Percentiles rank a stretch among this genome's conserved stretches.
Conservation (phyloP, 306 rosid species). For the Notholithocarpus densiflorus region DNA sequence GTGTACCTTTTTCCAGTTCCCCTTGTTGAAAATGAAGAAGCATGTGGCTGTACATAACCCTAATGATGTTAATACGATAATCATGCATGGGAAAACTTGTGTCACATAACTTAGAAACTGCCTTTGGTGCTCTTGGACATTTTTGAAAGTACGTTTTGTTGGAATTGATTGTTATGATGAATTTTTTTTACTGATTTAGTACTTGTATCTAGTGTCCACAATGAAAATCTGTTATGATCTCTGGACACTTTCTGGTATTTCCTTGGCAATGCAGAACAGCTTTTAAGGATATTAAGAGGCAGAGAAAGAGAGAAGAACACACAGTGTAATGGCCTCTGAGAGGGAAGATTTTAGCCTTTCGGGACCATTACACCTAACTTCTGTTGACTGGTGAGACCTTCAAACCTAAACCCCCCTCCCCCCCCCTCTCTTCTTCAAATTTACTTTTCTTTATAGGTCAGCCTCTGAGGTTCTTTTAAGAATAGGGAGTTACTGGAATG, state of each 20-base stretch:
- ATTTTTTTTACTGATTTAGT: neutral
- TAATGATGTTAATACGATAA: neutral
- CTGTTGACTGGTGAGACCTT: constrained; percentile 63
- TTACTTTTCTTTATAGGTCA: neutral
- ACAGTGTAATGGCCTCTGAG: constrained; percentile 60
- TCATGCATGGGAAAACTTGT: neutral
- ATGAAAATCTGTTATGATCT: neutral
- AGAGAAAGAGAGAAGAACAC: neutral
- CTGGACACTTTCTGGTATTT: neutral
- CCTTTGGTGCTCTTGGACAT: neutral
- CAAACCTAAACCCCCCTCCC: neutral
- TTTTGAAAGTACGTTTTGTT: neutral
- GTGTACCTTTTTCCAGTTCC: neutral
- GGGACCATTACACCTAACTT: constrained; percentile 78
- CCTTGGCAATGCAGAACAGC: constrained; percentile 13
- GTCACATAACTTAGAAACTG: neutral
- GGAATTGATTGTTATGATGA: neutral
- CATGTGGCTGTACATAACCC: no score
- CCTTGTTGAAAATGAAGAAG: no score
- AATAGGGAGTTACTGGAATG: neutral
- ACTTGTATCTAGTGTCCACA: neutral
- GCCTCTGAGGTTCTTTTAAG: neutral
- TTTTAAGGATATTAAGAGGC: constrained; percentile 30
- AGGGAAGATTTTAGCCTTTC: constrained; percentile 64
- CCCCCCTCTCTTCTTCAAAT: neutral